Evolutionary conservation across 1,284 basidiomycete genomes (phyloP), one percentile per base, ranked within the genome.

Genomic region (Papiliotrema laurentii): DNA sequence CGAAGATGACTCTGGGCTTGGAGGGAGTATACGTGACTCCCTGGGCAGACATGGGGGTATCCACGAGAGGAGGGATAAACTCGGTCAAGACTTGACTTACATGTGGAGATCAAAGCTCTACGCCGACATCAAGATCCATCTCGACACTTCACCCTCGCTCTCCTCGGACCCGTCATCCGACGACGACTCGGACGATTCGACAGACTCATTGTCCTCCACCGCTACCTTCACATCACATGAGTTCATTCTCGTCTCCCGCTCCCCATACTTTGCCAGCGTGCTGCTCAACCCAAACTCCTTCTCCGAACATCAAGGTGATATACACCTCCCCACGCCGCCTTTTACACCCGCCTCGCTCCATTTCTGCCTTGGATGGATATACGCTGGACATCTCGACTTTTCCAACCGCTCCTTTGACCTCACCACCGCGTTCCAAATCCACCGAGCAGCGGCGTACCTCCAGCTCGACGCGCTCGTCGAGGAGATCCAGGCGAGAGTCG

Each of bases 71-170:
- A 75, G 89, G 45, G 89, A 93, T 75, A 92, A 92, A 71, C 81
- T 94, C 33, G 66, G 71, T 18, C 69, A 72, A 50, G 92, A 96
- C 68, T 78, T 96, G 28, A 88, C 93, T 25, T 96, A 87, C 77
- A 93, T 93, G 89, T 96, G 92, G 92, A 77, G 91, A 25, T 89
- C 86, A 16, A 83, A 90, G 48, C 81, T 97, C 13, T 97, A 92
- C 72, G 87, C 88, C 2, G 92, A 97, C 71, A 82, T 92, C 16
- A 81, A 84, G 45, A 85, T 97, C 51, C 79, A 85, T 0, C 81
- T 92, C 34, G 79, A 79, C 41, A 19, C 53, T 1, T 54, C 54
- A 78, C 10, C 78, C 77, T 14, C 74, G 76, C 2, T 47, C 46
- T 48, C 37, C 37, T 45, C 54, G 27, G 35, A 37, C 5, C 22